Evolutionary conservation across 2,329 filamentous ascomycete genomes (phyloP), one percentile per base, ranked within the genome.

Genomic region (Plenodomus tracheiphilus): DNA sequence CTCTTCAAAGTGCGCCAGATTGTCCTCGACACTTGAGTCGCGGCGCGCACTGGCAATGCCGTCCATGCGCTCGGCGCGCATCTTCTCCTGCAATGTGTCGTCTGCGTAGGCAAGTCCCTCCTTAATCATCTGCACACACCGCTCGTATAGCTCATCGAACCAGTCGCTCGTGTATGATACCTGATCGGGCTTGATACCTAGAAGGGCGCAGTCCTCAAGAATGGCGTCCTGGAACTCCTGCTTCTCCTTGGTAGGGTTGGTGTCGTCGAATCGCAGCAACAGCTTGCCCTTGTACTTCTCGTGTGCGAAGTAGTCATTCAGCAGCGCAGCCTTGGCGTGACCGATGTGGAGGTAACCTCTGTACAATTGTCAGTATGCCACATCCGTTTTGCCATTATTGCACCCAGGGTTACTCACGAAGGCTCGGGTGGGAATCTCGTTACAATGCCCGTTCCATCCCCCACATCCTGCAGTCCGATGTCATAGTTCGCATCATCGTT

Each of bases 251-350:
- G 88, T 86, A 7, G 94, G 94, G 75, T 99, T 99, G 47, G 94
- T 99, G 69, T 99, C 94, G 70, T 99, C 94, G 68, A 99, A 94
- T 51, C 94, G 89, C 41, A 97, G 84, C 51, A 95, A 85, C 63
- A 99, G 81, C 65, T 88, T 95, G 65, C 94, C 94, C 52, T 93
- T 86, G 79, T 96, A 96, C 62, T 91, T 89, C 71, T 91, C 87
- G 74, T 97, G 91, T 38, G 91, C 93, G 64, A 97, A 97, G 80
- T 96, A 97, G 73, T 97, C 92, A 77, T 94, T 96, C 48, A 97
- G 84, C 46, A 96, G 81, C 5, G 91, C 91, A 22, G 91, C 91
- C 77, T 97, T 97, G 61, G 91, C 91, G 77, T 97, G 93, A 45
- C 93, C 93, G 57, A 97, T 96, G 76, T 97, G 93, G 38, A 97